Base-by-base conservation (phyloP, 139 green algal genomes). In the Chlorella sp. region DNA sequence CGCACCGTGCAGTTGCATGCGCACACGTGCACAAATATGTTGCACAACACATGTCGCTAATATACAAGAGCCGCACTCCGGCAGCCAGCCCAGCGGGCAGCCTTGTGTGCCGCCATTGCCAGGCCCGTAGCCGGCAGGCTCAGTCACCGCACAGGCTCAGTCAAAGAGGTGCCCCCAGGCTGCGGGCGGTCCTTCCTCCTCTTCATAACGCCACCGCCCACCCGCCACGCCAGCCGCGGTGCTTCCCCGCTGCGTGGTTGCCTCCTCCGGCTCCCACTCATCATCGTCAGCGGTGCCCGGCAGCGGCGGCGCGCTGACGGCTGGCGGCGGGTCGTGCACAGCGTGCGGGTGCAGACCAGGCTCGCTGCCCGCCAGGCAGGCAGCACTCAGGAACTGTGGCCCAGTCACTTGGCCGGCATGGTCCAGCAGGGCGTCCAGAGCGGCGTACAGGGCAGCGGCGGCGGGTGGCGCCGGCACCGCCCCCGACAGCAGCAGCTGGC, bases 401-500 rank as follows among this genome's bases (percentile, higher is more conserved):
- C 18, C 18, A 17, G 17, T 5, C 36, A 39, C 17, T 47, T 82
- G 36, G 0, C 57, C 60, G 23, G 76, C 76, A 20, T 72, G 30
- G 47, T 70, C 80, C 57, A 91, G 51, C 32, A 91, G 71, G 1
- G 78, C 71, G 51, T 88, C 78, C 32, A 91, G 64, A 1, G 85
- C 88, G 1, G 63, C 32, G 74, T 94, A 96, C 68, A 96, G 87
- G 36, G 88, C 62, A 4, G 80, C 79, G 32, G 90, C 93, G 21
- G 92, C 93, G 21, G 91, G 88, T 4, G 92, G 92, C 39, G 87
- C 87, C 26, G 85, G 72, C 41, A 94, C 86, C 0, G 64, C 60
- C 16, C 81, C 86, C 26, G 86, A 88, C 38, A 92, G n/a, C 78
- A 95, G 90, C 87, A 95, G 88, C 85, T 93, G 85, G 78, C 81